These are phyloP conservation scores for Aphanomyces cochlioides DNA, from an alignment of 352 stramenopile genomes.

Conservation along the genomic window DNA sequence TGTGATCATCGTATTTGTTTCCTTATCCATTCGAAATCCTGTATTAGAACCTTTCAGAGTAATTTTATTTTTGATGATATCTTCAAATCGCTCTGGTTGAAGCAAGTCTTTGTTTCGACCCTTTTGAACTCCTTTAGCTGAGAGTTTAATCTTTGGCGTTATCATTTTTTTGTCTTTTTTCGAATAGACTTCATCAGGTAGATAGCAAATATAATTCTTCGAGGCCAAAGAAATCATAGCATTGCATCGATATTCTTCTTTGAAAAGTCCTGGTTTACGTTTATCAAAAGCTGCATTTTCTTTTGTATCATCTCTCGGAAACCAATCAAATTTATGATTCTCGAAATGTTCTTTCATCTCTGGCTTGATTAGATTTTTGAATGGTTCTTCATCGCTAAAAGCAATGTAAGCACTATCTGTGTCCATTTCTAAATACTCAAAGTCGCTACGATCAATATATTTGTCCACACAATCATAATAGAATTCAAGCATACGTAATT, in stretches of 20 bases:
- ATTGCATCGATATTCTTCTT: slow-evolving; percentile 34
- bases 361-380: slow-evolving; percentile 32
- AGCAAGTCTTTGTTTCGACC: slow-evolving; percentile 28
- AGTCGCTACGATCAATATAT: slow-evolving; percentile 31
- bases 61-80: slow-evolving; percentile 32
- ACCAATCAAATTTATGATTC: slow-evolving; percentile 32
- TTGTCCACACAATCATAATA: slow-evolving; percentile 24
- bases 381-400: slow-evolving; percentile 32
- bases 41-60: slow-evolving; percentile 36
- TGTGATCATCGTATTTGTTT: slow-evolving; percentile 38
- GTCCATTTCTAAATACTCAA: slow-evolving; percentile 33
- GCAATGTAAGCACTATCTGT: slow-evolving; percentile 33
- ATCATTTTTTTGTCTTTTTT: neutral
- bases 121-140: slow-evolving; percentile 35
- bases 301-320: slow-evolving; percentile 25
- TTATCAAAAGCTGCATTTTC: slow-evolving; percentile 18
- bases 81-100: slow-evolving; percentile 32
- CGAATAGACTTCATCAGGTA: slow-evolving; percentile 23
- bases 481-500: slow-evolving; percentile 29
- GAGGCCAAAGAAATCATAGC: slow-evolving; percentile 31
- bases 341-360: slow-evolving; percentile 30
- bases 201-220: slow-evolving; percentile 38
- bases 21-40: slow-evolving; percentile 34
- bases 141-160: slow-evolving; percentile 29
- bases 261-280: slow-evolving; percentile 32